Conservation (phyloP, 495 filamentous ascomycete genomes). For the Parachaetomium inaequale region DNA sequence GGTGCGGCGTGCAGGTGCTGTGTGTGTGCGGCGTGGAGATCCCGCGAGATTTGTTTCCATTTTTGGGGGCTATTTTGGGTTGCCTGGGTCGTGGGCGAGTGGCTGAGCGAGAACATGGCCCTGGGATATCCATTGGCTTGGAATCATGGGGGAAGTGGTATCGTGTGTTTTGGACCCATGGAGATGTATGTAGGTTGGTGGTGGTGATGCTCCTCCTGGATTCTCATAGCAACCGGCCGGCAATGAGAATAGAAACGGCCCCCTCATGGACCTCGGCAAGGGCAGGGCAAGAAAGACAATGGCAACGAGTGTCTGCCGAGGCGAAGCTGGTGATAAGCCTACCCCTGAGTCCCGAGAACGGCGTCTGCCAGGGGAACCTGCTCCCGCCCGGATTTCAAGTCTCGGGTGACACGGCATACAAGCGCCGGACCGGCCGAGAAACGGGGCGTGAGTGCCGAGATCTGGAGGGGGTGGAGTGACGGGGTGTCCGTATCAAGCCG, state of each 20-base stretch:
- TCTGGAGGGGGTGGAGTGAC: not conserved
- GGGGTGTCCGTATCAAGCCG: slow-evolving; percentile 7
- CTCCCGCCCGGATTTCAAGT: not conserved
- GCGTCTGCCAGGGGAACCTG: not conserved
- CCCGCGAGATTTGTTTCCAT: not conserved
- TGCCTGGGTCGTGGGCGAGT: not conserved
- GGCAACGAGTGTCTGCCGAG: not conserved
- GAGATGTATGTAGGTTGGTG: not conserved
- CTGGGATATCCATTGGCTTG: not conserved
- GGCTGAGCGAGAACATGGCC: not conserved
- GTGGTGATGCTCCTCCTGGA: not conserved
- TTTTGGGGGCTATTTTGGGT: not conserved
- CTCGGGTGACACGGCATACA: slow-evolving; percentile 9
- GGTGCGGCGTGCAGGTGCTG: not conserved
- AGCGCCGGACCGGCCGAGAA: not conserved
- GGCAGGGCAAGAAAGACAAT: not conserved
- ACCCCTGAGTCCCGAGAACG: not conserved
- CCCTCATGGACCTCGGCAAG: not conserved
- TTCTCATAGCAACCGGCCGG: not conserved
- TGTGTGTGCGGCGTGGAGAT: not conserved
- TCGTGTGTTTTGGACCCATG: not conserved
- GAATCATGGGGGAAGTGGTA: not conserved
- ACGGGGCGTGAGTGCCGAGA: not conserved
- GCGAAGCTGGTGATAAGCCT: not conserved
- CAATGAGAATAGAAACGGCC: not conserved